Conservation (phyloP, 75 land plant species). For the Pinus taeda region DNA sequence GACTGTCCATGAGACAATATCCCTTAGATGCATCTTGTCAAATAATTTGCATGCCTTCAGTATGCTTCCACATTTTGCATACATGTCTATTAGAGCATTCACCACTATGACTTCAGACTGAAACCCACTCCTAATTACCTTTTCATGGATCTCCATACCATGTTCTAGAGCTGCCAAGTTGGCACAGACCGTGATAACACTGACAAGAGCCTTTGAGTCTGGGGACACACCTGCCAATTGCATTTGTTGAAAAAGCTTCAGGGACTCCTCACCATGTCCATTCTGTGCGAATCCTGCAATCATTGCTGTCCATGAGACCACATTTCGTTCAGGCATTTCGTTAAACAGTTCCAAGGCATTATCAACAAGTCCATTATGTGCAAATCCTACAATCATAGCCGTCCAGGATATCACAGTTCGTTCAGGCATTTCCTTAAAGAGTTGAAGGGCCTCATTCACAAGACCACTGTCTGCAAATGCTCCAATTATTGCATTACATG, state of each 20-base stretch:
- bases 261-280: background rate
- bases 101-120: background rate
- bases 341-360: background rate
- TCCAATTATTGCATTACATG: constrained; percentile 36
- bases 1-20: background rate
- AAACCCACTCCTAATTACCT: background rate
- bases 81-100: background rate
- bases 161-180: background rate
- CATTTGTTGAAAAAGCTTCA: constrained; percentile 10
- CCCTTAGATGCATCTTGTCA: background rate
- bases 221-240: background rate
- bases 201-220: background rate
- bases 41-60: background rate
- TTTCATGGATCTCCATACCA: constrained; percentile 2
- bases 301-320: constrained; percentile 6
- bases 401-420: constrained; percentile 23
- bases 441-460: constrained; percentile 16
- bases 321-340: constrained; percentile 1
- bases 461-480: constrained; percentile 16
- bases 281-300: constrained; percentile 7
- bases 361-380: background rate
- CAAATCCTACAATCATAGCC: constrained; percentile 16
- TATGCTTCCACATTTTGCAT: constrained; percentile 1
- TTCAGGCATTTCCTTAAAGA: constrained; percentile 15
- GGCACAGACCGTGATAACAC: background rate